phyloP scores from a whole-genome alignment of 352 stramenopile species.

The Phytophthora pini region DNA sequence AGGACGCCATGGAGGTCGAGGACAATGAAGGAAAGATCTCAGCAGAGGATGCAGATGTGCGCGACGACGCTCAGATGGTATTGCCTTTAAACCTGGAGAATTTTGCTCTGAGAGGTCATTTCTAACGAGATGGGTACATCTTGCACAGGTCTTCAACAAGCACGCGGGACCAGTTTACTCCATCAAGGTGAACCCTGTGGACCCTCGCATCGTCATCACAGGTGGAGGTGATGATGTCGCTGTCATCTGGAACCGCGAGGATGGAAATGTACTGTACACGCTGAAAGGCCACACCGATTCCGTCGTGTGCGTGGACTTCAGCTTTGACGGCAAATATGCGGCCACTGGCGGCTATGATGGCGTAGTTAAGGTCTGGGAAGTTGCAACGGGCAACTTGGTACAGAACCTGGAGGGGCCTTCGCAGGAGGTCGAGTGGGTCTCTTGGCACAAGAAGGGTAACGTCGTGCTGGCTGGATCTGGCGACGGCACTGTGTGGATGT shows the following conservation, averaged over 20 bases:
- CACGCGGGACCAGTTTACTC: slow-evolving; percentile 85
- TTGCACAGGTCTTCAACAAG: slow-evolving; percentile 71
- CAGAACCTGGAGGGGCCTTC: slow-evolving; percentile 89
- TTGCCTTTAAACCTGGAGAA: neutral
- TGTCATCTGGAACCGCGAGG: slow-evolving; percentile 89
- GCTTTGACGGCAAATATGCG: slow-evolving; percentile 88
- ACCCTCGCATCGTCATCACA: slow-evolving; percentile 83
- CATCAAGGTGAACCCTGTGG: slow-evolving; percentile 80
- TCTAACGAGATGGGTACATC: slow-evolving; percentile 12
- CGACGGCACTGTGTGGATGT: slow-evolving; percentile 93
- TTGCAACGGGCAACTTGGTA: slow-evolving; percentile 79
- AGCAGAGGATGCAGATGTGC: slow-evolving; percentile 70
- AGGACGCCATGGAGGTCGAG: slow-evolving; percentile 70
- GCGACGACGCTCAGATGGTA: slow-evolving; percentile 80
- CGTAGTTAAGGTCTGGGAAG: slow-evolving; percentile 90
- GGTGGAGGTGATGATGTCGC: slow-evolving; percentile 86
- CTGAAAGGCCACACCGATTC: slow-evolving; percentile 84
- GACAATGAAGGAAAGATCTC: slow-evolving; percentile 71
- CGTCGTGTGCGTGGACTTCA: slow-evolving; percentile 87
- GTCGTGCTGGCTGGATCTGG: slow-evolving; percentile 89
- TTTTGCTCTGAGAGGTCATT: neutral
- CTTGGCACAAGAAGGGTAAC: slow-evolving; percentile 92
- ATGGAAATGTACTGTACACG: slow-evolving; percentile 80
- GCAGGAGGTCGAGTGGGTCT: slow-evolving; percentile 92
- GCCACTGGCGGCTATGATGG: slow-evolving; percentile 89